Percentiles rank a stretch among this genome's conserved stretches.
phyloP scores from a whole-genome alignment of 2,329 filamentous ascomycete species.

The Botrytis paeoniae region DNA sequence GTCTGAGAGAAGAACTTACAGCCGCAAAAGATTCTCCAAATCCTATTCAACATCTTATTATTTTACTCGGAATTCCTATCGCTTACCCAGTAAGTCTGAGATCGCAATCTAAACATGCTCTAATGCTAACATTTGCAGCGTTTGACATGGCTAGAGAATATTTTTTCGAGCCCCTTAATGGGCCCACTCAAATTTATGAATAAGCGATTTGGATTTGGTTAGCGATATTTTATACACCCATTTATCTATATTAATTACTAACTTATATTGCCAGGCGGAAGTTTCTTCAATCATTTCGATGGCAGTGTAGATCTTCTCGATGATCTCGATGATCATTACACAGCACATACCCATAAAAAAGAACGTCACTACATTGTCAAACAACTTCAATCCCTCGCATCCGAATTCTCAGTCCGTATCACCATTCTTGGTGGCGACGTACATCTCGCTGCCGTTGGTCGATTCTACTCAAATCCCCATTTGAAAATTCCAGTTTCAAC shows the following conservation, averaged over 20 bases:
- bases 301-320: slow-evolving; percentile 90
- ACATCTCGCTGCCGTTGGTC: slow-evolving; percentile 84
- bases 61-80: slow-evolving; percentile 83
- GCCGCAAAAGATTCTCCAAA: slow-evolving; percentile 64
- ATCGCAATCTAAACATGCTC: not conserved
- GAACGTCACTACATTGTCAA: slow-evolving; percentile 79
- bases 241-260: not conserved
- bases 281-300: slow-evolving; percentile 91
- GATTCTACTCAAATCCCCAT: slow-evolving; percentile 89
- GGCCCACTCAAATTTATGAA: slow-evolving; percentile 87
- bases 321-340: slow-evolving; percentile 95
- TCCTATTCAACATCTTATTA: slow-evolving; percentile 82
- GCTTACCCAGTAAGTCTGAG: slow-evolving; percentile 66
- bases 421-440: slow-evolving; percentile 95
- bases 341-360: slow-evolving; percentile 83
- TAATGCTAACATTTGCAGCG: slow-evolving; percentile 47
- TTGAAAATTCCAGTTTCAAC: slow-evolving; percentile 72
- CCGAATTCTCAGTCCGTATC: slow-evolving; percentile 82
- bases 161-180: slow-evolving; percentile 81
- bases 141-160: slow-evolving; percentile 94
- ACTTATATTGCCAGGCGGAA: slow-evolving; percentile 54
- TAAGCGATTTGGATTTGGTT: slow-evolving; percentile 77
- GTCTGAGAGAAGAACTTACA: slow-evolving; percentile 69
- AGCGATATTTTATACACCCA: slow-evolving; percentile 25
- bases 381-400: slow-evolving; percentile 77